A percentile compares a stretch with the other conserved stretches of the same genome.
These are phyloP conservation scores for Tritrichomonas foetus DNA, from an alignment of 208 protist species.

Conservation along the genomic window DNA sequence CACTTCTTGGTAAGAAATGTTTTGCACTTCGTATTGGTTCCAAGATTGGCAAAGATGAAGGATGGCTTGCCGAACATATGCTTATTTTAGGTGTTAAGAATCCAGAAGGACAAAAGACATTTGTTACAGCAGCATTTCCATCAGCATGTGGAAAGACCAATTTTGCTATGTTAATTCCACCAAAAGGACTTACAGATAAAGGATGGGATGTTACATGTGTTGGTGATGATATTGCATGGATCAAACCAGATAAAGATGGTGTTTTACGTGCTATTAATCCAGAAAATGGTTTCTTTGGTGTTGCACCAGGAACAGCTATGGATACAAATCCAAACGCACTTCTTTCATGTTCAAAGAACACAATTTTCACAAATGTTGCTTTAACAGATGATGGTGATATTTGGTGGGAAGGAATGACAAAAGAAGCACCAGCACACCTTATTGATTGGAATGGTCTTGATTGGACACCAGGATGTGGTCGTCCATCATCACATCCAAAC, in stretches of 20 bases:
- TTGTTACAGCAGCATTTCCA: conserved; percentile 66
- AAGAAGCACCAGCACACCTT: conserved; percentile 34
- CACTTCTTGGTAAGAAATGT: too few relatives aligned
- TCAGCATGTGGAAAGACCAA: conserved; percentile 38
- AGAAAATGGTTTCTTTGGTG: too few relatives aligned
- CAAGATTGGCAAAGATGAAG: conserved; percentile 49
- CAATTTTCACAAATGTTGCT: conserved; percentile 71
- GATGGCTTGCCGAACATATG: too few relatives aligned
- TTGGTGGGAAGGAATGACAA: conserved; percentile 71
- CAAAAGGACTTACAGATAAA: conserved; percentile 38
- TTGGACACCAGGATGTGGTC: not conserved
- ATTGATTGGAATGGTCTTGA: too few relatives aligned
- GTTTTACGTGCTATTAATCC: conserved; percentile 68
- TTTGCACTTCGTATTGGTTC: conserved; percentile 66
- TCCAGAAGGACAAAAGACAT: conserved; percentile 60
- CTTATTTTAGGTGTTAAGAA: too few relatives aligned
- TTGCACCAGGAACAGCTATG: too few relatives aligned
- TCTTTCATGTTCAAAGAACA: conserved; percentile 54
- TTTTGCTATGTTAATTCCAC: conserved; percentile 65
- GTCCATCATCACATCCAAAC: conserved; percentile 65
- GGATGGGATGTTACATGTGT: conserved; percentile 63
- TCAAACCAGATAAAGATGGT: conserved; percentile 57
- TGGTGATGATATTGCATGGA: conserved; percentile 53
- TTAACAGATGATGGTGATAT: conserved; percentile 52
- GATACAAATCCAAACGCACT: conserved; percentile 61